phyloP scores from a whole-genome alignment of 129 eudicot genomes.

The Chrysanthemum makinoi region DNA sequence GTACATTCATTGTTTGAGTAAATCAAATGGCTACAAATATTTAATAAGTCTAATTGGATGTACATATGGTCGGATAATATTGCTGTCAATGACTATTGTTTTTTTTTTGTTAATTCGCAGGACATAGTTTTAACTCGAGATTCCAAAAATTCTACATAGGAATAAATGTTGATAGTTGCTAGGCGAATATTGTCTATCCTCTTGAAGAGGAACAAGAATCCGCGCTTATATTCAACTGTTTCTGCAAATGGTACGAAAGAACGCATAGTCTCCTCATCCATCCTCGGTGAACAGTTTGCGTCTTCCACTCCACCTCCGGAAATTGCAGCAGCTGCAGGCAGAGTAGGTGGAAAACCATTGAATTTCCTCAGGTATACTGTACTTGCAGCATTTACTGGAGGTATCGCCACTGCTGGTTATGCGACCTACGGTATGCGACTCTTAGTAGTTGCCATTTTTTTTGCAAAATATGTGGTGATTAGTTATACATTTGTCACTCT shows the following conservation, averaged over 20 bases:
- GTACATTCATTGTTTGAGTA: no score
- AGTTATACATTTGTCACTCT: not conserved
- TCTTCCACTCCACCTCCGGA: conserved; percentile 44
- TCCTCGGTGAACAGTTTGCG: conserved; percentile 23
- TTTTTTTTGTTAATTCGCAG: not conserved
- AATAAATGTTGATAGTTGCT: conserved; percentile 51
- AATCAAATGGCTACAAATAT: no score
- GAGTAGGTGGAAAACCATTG: conserved; percentile 38
- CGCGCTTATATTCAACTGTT: conserved; percentile 39
- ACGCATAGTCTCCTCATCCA: conserved; percentile 36
- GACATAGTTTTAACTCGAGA: not conserved
- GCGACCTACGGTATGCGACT: conserved; percentile 59
- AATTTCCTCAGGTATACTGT: conserved; percentile 53
- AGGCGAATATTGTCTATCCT: conserved; percentile 39
- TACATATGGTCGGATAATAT: not conserved
- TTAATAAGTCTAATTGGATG: no score
- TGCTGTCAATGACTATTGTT: not conserved
- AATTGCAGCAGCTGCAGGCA: conserved; percentile 24
- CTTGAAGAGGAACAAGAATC: conserved; percentile 31
- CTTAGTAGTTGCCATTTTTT: not conserved
- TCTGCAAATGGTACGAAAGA: conserved; percentile 47
- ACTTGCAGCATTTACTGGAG: conserved; percentile 59
- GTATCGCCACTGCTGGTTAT: conserved; percentile 69
- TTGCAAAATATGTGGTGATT: not conserved
- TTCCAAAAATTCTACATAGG: conserved; percentile 10